A percentile compares a stretch with the other conserved stretches of the same genome.
These are phyloP conservation scores for Suillus clintonianus DNA, from an alignment of 768 basidiomycete species.

Conservation along the genomic window DNA sequence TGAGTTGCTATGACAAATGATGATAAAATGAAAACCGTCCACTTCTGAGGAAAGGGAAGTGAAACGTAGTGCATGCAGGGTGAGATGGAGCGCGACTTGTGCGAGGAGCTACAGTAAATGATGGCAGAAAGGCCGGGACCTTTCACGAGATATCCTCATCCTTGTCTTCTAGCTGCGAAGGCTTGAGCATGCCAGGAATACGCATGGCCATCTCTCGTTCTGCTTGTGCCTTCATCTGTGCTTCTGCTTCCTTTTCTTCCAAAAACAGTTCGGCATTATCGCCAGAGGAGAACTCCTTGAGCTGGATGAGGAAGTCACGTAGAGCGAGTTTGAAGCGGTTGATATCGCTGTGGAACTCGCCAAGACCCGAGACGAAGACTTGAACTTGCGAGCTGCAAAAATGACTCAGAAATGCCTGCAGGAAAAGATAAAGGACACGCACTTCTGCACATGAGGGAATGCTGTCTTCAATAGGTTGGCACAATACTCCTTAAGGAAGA, in stretches of 20 bases:
- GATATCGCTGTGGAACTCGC: slow-evolving; percentile 76
- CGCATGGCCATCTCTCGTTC: slow-evolving; percentile 89
- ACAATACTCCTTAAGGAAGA: slow-evolving; percentile 84
- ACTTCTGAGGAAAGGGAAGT: slow-evolving; percentile 19
- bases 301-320: slow-evolving; percentile 96
- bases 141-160: slow-evolving; percentile 71
- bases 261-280: slow-evolving; percentile 91
- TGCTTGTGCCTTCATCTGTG: slow-evolving; percentile 71
- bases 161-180: slow-evolving; percentile 91
- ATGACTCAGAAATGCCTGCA: slow-evolving; percentile 12
- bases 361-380: slow-evolving; percentile 65
- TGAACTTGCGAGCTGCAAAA: slow-evolving; percentile 64
- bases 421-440: slow-evolving; percentile 28
- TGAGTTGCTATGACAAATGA: slow-evolving; percentile 21
- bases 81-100: slow-evolving; percentile 13
- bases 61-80: slow-evolving; percentile 16
- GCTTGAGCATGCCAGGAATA: slow-evolving; percentile 98
- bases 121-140: slow-evolving; percentile 24
- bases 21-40: slow-evolving; percentile 26
- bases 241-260: slow-evolving; percentile 93
- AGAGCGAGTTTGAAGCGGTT: slow-evolving; percentile 92
- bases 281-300: slow-evolving; percentile 93
- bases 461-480: slow-evolving; percentile 83
- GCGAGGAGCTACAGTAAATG: slow-evolving; percentile 30
- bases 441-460: slow-evolving; percentile 92